A percentile compares a stretch with the other conserved stretches of the same genome.
Evolutionary conservation across 2,329 filamentous ascomycete species (phyloP).

Genomic region (Aspergillus aculeatus): DNA sequence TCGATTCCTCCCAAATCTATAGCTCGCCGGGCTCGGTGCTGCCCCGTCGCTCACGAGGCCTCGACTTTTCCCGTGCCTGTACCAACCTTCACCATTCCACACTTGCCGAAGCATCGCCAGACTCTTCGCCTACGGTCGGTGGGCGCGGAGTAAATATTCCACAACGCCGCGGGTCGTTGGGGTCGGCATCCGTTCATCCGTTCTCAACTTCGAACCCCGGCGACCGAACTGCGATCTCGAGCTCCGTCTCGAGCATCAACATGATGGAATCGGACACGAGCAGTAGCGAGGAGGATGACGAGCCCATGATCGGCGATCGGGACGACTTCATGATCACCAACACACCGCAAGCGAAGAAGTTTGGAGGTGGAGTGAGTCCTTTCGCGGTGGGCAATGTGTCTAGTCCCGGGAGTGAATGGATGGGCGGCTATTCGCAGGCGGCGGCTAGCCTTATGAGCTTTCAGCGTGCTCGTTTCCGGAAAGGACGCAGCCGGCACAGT

Average conservation of each 20-base stretch:
- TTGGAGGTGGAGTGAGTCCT: conserved; percentile 45
- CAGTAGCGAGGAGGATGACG: conserved; percentile 62
- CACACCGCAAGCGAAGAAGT: conserved; percentile 73
- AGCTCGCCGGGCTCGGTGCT: conserved; percentile 84
- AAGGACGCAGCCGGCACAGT: conserved; percentile 62
- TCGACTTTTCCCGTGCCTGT: conserved; percentile 90
- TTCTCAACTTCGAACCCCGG: conserved; percentile 70
- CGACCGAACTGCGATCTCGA: conserved; percentile 71
- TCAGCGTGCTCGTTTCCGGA: conserved; percentile 59
- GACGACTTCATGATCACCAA: conserved; percentile 69
- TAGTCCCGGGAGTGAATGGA: conserved; percentile 62
- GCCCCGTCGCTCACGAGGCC: conserved; percentile 80
- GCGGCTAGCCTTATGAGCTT: conserved; percentile 79
- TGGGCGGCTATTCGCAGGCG: conserved; percentile 64
- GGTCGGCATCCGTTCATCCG: conserved; percentile 55
- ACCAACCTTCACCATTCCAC: conserved; percentile 96
- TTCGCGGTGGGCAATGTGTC: conserved; percentile 49
- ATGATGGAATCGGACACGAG: conserved; percentile 79
- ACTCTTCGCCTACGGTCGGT: conserved; percentile 83
- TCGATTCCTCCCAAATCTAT: conserved; percentile 81
- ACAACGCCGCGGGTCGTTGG: conserved; percentile 60
- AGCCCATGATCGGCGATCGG: conserved; percentile 64
- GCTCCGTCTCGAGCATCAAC: conserved; percentile 76
- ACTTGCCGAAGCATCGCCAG: conserved; percentile 83
- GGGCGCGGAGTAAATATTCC: conserved; percentile 65